Base-by-base conservation (phyloP, 2,329 filamentous ascomycete species). In the Arthrobotrys conoides region DNA sequence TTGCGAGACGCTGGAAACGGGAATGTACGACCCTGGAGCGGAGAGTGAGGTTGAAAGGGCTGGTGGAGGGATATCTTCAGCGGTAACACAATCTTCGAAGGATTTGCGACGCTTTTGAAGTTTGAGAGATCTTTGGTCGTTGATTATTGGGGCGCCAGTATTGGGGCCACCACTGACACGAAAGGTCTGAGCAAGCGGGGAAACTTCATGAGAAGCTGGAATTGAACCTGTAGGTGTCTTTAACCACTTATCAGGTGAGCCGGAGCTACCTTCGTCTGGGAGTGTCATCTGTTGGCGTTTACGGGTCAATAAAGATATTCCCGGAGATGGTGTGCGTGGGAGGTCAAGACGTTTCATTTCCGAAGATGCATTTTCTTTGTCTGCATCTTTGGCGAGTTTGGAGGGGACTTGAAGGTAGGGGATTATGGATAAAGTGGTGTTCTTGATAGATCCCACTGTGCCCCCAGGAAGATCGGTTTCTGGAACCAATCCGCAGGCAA, bases 201-300 rank as follows among this genome's bases (percentile, higher is more conserved):
- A 69, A 8, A 63, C 55, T 49, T 80, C 69, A 51, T 65, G 63
- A 36, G 55, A 65, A 57, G 46, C 65, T 51, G 81, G 79, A 24
- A 81, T 69, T n/a, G 80, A 80, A 8, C 81, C 81, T 2, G 76
- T 81, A 16, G 81, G 81, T 6, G 81, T 81, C 53, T 81, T 81
- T 14, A 80, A 71, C 81, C 81, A 81, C 22, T 81, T 81, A 57
- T 81, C 81, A 1, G 81, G 81, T 22, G 76, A 79, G 10, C 80
- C 80, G 24, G 67, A 70, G 27, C 57, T 77, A n/a, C 67, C 71
- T 67, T 79, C 69, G 33, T 78, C 80, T 69, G 69, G 76, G 53
- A 81, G 72, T 48, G 65, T 71, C 69, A 79, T 61, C 41, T 81
- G 81, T 51, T 80, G 79, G 10, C 81, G 61, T 70, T 81, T 81